Conservation (phyloP, 2,329 filamentous ascomycete species). For the Aspergillus sp. region DNA sequence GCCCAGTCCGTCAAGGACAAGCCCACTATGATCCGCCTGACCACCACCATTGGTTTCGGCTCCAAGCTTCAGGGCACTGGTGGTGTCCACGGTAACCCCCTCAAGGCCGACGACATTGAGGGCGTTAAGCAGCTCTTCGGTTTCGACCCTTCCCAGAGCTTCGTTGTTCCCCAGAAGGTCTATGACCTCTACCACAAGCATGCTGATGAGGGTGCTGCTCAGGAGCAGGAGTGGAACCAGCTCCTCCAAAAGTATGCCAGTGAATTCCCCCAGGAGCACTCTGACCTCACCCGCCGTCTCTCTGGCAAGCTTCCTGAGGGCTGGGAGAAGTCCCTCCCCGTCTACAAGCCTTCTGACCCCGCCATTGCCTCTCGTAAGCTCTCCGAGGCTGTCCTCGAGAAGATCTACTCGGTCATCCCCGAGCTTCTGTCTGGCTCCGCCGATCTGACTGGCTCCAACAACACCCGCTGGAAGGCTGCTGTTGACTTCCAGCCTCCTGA, state of each 20-base stretch:
- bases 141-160: conserved; percentile 91
- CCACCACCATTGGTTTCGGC: conserved; percentile 95
- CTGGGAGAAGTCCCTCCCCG: conserved; percentile 91
- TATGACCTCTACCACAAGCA: conserved; percentile 89
- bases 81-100: conserved; percentile 91
- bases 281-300: conserved; percentile 78
- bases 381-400: conserved; percentile 88
- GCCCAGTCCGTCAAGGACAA: conserved; percentile 89
- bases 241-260: conserved; percentile 82
- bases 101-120: conserved; percentile 93
- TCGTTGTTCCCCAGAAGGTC: conserved; percentile 90
- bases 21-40: conserved; percentile 94
- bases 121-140: conserved; percentile 93
- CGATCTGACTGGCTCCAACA: conserved; percentile 97
- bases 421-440: conserved; percentile 95
- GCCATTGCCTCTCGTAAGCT: conserved; percentile 94
- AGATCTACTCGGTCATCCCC: conserved; percentile 78
- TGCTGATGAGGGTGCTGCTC: conserved; percentile 79
- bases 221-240: conserved; percentile 93
- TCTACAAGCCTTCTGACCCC: conserved; percentile 81
- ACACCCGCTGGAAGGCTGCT: conserved; percentile 96
- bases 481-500: conserved; percentile 94
- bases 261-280: conserved; percentile 74
- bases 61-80: conserved; percentile 90
- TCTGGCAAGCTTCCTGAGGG: conserved; percentile 84